These are phyloP conservation scores for Solanum etuberosum DNA, from an alignment of 257 asterid species.

Conservation along the genomic window DNA sequence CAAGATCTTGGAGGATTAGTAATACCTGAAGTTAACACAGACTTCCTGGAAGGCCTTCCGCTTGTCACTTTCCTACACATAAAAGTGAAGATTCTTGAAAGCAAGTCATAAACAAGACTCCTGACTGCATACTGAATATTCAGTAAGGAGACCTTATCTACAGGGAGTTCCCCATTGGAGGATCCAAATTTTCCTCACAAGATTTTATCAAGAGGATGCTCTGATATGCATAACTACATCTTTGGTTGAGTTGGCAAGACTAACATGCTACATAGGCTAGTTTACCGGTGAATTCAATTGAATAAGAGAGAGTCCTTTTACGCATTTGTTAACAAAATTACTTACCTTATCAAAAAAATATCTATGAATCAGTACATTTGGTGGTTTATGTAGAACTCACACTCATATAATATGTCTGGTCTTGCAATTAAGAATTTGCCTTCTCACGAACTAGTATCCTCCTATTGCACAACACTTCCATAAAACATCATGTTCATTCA, in stretches of 20 bases:
- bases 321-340: background rate
- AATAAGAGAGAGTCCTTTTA: background rate
- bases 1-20: background rate
- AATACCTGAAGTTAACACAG: conserved; percentile 69
- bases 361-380: background rate
- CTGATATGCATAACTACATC: background rate
- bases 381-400: background rate
- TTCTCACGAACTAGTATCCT: background rate
- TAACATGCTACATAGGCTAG: background rate
- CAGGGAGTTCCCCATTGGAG: background rate
- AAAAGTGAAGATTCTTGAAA: conserved; percentile 1
- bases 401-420: background rate
- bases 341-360: background rate
- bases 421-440: background rate
- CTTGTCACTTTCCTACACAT: conserved; percentile 69
- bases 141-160: background rate
- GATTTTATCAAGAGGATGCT: background rate
- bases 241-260: background rate
- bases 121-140: background rate
- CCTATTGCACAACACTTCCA: background rate
- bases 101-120: background rate
- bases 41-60: conserved; percentile 81
- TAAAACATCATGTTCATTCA: background rate
- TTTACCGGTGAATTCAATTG: background rate
- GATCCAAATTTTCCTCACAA: background rate